Evolutionary conservation across 176 grass and related monocot species (phyloP).

Genomic region (Aechmea fasciata): DNA sequence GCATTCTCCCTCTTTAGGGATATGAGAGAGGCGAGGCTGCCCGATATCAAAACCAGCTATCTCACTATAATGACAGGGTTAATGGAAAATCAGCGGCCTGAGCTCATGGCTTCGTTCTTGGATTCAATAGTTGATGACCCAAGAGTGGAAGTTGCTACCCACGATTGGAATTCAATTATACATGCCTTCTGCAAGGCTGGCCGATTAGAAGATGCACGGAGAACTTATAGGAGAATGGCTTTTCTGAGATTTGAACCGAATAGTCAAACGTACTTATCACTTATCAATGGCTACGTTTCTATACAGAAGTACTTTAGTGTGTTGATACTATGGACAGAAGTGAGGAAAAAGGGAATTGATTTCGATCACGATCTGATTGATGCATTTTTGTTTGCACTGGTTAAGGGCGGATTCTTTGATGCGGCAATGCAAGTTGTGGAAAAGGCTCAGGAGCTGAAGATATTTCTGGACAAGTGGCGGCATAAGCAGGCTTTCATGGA

Average conservation of each 20-base stretch:
- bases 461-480: slow-evolving; percentile 98
- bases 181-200: slow-evolving; percentile 93
- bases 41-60: slow-evolving; percentile 77
- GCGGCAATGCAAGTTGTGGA: slow-evolving; percentile 89
- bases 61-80: slow-evolving; percentile 98
- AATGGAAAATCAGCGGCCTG: slow-evolving; percentile 83
- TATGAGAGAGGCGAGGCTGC: slow-evolving; percentile 78
- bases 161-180: slow-evolving; percentile 97
- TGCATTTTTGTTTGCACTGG: slow-evolving; percentile 77
- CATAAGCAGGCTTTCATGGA: slow-evolving; percentile 99
- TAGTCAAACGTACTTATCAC: slow-evolving; percentile 88
- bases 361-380: slow-evolving; percentile 80
- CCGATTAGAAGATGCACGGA: slow-evolving; percentile 76
- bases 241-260: slow-evolving; percentile 85
- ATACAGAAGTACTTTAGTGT: slow-evolving; percentile 84
- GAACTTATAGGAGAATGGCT: slow-evolving; percentile 81
- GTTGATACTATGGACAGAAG: slow-evolving; percentile 90
- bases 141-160: slow-evolving; percentile 69
- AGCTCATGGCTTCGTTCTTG: slow-evolving; percentile 91
- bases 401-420: slow-evolving; percentile 98
- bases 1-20: slow-evolving; percentile 93
- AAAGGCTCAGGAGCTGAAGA: slow-evolving; percentile 85
- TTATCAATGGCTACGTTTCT: slow-evolving; percentile 81
- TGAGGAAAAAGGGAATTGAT: slow-evolving; percentile 55
- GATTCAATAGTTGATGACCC: slow-evolving; percentile 74